These are phyloP conservation scores for Entrophospora sp. DNA, from an alignment of 192 early-diverging fungal species.

Conservation along the genomic window DNA sequence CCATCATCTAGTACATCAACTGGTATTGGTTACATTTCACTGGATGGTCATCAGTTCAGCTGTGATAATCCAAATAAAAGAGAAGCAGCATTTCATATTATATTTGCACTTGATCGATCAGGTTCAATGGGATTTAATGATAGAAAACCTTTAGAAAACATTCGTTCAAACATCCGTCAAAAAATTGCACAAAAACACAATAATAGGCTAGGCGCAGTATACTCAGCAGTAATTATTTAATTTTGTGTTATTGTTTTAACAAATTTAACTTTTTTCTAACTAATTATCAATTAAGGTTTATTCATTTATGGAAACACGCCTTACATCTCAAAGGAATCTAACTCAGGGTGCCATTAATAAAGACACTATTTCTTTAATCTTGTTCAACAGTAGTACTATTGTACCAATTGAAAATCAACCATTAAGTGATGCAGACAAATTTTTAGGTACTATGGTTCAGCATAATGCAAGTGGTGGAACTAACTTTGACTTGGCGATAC, in stretches of 20 bases:
- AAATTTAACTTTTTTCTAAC: not conserved
- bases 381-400: not conserved
- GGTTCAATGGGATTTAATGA: constrained; percentile 7
- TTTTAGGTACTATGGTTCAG: constrained; percentile 6
- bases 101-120: constrained; percentile 12
- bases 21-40: constrained; percentile 14
- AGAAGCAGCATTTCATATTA: constrained; percentile 14
- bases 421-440: not conserved
- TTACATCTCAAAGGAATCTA: no score
- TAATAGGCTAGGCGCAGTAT: constrained; percentile 21
- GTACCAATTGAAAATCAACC: constrained; percentile 1
- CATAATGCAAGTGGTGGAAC: not conserved
- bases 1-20: not conserved
- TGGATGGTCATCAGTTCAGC: constrained; percentile 21
- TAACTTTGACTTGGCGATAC: not conserved
- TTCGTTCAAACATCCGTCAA: no score
- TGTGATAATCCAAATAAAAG: constrained; percentile 11
- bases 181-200: not conserved
- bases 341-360: not conserved
- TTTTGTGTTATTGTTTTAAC: not conserved
- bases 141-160: not conserved
- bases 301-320: constrained; percentile 19
- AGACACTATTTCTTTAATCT: constrained; percentile 2
- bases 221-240: not conserved
- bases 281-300: not conserved